Evolutionary conservation across 1,284 basidiomycete species (phyloP).

Genomic region (Phylloboletellus chloephorus): DNA sequence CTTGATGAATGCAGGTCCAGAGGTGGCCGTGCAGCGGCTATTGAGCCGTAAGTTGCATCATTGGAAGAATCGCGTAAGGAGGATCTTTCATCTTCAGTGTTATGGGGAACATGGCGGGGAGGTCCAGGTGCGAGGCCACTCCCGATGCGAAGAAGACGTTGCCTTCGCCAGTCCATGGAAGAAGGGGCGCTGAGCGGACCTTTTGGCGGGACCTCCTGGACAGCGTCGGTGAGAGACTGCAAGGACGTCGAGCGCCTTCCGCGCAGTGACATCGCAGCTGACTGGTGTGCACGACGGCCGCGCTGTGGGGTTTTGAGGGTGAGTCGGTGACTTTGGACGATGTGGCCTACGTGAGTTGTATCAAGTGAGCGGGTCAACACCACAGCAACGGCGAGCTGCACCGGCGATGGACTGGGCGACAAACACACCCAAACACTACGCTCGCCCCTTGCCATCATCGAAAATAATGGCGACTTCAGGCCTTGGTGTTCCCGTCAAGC

Average conservation of each 20-base stretch:
- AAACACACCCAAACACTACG: constrained; percentile 25
- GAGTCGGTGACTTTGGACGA: not conserved
- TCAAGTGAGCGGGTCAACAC: no score
- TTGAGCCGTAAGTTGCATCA: constrained; percentile 20
- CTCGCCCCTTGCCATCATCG: constrained; percentile 12
- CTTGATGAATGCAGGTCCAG: constrained; percentile 12
- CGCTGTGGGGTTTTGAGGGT: not conserved
- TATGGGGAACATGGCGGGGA: constrained; percentile 4
- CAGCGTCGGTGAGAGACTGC: constrained; percentile 17
- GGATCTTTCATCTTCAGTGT: constrained; percentile 17
- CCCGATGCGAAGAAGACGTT: constrained; percentile 31
- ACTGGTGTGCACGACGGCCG: not conserved
- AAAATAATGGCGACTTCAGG: constrained; percentile 38
- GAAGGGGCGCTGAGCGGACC: constrained; percentile 30
- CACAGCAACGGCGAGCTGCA: no score
- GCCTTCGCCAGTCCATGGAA: constrained; percentile 28
- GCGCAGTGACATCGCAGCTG: constrained; percentile 18
- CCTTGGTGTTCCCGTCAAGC: constrained; percentile 88
- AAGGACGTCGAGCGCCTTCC: constrained; percentile 19
- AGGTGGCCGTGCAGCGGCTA: constrained; percentile 2
- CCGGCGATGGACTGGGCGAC: no score
- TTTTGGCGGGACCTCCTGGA: constrained; percentile 12
- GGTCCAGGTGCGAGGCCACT: not conserved
- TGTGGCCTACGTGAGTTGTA: not conserved
- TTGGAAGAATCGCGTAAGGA: constrained; percentile 11